phyloP scores from a whole-genome alignment of 2,329 filamentous ascomycete species.

The Diaporthe nobilis region DNA sequence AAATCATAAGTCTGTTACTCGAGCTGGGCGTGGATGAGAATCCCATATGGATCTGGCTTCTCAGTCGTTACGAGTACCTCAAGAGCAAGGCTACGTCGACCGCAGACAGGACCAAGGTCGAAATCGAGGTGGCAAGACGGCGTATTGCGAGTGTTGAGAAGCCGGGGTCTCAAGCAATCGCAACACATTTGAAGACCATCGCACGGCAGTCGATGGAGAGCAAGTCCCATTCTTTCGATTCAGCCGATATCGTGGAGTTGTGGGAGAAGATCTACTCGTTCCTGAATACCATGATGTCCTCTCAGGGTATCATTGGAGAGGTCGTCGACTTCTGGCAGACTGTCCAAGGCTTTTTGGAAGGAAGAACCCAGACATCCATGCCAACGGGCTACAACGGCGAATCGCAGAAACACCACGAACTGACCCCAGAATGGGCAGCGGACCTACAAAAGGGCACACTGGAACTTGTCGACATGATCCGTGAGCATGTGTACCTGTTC shows the following conservation, averaged over 20 bases:
- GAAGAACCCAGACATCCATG: slow-evolving; percentile 83
- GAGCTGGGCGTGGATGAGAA: slow-evolving; percentile 96
- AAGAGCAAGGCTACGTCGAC: slow-evolving; percentile 86
- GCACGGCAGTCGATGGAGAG: slow-evolving; percentile 76
- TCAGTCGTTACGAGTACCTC: slow-evolving; percentile 89
- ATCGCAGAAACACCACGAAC: slow-evolving; percentile 83
- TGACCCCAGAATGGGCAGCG: slow-evolving; percentile 78
- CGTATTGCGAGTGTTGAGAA: slow-evolving; percentile 82
- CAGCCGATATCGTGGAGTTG: slow-evolving; percentile 84
- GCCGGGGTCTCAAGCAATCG: slow-evolving; percentile 77
- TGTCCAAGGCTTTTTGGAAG: slow-evolving; percentile 89
- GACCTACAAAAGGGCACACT: slow-evolving; percentile 83
- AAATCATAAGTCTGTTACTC: slow-evolving; percentile 89
- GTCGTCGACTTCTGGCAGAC: slow-evolving; percentile 95
- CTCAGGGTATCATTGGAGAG: slow-evolving; percentile 87
- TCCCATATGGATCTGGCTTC: slow-evolving; percentile 95
- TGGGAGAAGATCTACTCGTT: slow-evolving; percentile 92
- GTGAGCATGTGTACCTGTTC: slow-evolving; percentile 84
- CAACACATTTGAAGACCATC: slow-evolving; percentile 82
- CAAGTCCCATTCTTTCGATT: slow-evolving; percentile 78
- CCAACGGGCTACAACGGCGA: slow-evolving; percentile 87
- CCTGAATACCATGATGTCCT: slow-evolving; percentile 80
- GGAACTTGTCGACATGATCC: slow-evolving; percentile 86
- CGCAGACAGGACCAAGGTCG: slow-evolving; percentile 88
- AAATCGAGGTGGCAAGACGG: slow-evolving; percentile 91